phyloP scores from a whole-genome alignment of 495 filamentous ascomycete genomes.

The Lindgomyces ingoldianus region DNA sequence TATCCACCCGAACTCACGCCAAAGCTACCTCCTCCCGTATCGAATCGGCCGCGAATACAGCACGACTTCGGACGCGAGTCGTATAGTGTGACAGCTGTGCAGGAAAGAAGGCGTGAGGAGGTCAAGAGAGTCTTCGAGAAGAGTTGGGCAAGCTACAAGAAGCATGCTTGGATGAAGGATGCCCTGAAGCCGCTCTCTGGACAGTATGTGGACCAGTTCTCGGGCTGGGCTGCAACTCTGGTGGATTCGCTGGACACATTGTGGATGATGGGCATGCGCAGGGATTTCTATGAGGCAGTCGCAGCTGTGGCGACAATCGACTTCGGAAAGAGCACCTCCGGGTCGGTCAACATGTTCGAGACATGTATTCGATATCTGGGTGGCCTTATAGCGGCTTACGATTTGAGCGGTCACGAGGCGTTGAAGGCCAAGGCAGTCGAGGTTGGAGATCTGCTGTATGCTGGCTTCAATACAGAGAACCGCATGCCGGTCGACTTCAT shows the following conservation, averaged over 20 bases:
- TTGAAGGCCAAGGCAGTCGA: constrained; percentile 44
- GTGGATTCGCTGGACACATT: constrained; percentile 65
- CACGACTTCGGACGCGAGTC: constrained; percentile 36
- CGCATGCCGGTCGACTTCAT: constrained; percentile 51
- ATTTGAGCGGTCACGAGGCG: constrained; percentile 42
- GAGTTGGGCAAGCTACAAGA: constrained; percentile 42
- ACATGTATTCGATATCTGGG: constrained; percentile 47
- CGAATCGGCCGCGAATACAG: constrained; percentile 31
- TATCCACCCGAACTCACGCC: constrained; percentile 16
- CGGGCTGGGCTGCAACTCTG: constrained; percentile 62
- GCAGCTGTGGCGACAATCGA: constrained; percentile 57
- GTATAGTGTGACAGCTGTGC: not conserved
- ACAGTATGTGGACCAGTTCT: constrained; percentile 53
- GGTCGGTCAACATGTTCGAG: constrained; percentile 46
- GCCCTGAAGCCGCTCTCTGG: constrained; percentile 44
- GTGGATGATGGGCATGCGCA: constrained; percentile 62
- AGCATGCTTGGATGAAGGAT: constrained; percentile 45
- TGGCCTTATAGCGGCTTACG: constrained; percentile 45
- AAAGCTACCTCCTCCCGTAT: constrained; percentile 13
- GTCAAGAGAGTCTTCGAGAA: constrained; percentile 42
- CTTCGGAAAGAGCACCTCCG: constrained; percentile 47
- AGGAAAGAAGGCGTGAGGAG: constrained; percentile 28
- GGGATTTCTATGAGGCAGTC: constrained; percentile 62
- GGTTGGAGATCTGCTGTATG: constrained; percentile 45
- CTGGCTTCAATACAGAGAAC: constrained; percentile 48